phyloP scores from a whole-genome alignment of 495 filamentous ascomycete species.

The Staphylotrichum longicolle region DNA sequence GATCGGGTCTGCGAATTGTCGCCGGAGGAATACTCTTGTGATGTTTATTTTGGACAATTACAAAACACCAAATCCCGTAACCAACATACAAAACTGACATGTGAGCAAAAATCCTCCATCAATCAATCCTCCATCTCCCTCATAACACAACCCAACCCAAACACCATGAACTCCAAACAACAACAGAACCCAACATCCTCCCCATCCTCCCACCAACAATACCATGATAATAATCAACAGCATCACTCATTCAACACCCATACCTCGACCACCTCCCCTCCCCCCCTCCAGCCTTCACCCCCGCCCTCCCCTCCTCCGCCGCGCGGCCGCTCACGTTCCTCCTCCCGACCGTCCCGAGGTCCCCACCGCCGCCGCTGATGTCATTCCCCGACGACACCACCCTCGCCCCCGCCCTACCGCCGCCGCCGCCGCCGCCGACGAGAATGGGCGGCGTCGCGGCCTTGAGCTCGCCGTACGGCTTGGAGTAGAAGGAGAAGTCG shows the following conservation, averaged over 20 bases:
- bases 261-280: conserved; percentile 32
- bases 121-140: too few species aligned
- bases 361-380: conserved; percentile 49
- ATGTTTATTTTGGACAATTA: too few species aligned
- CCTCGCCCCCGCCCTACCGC: conserved; percentile 19
- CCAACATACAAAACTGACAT: neutral
- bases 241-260: conserved; percentile 31
- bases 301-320: conserved; percentile 76
- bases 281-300: conserved; percentile 17
- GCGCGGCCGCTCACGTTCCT: conserved; percentile 81
- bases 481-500: conserved; percentile 55
- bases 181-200: neutral
- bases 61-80: too few species aligned
- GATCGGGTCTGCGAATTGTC: neutral
- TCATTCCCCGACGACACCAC: conserved; percentile 59
- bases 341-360: conserved; percentile 36
- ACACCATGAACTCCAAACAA: conserved; percentile 9
- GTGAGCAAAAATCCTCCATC: neutral
- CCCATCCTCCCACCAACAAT: neutral
- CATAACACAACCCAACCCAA: neutral
- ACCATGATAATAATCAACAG: neutral
- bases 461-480: conserved; percentile 51
- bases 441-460: conserved; percentile 49
- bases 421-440: conserved; percentile 33
- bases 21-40: neutral